Base-by-base conservation (phyloP, 495 filamentous ascomycete genomes). In the Wilcoxina mikolae region DNA sequence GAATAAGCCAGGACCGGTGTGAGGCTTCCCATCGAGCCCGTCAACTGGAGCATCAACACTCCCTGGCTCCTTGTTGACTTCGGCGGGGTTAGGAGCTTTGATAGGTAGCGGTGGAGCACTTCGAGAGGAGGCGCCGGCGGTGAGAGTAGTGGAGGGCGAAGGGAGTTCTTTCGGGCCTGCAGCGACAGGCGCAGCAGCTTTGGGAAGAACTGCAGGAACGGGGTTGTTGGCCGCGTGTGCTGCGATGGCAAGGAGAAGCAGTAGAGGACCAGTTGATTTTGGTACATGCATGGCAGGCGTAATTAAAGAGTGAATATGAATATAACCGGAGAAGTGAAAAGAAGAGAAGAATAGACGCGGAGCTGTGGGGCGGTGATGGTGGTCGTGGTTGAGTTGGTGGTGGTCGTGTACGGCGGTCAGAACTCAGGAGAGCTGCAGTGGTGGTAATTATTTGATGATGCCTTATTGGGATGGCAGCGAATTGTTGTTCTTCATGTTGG, bases 11-110 rank as follows among this genome's bases (percentile, higher is more conserved):
- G 93, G 91, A 7, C 91, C 91, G 23, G 79, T 78, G 67, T 98
- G 91, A 28, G 91, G 91, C 72, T 87, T 89, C 24, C 91, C 91
- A 74, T 98, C 91, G 58, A 87, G 84, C 29, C 91, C 93, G 67
- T 98, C 91, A 4, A 96, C 84, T 0, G 93, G 91, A 58, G 86
- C 86, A 73, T 91, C 81, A 70, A 85, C 87, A 56, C 85, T 88
- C 46, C 84, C 85, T n/a, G 51, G 51, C 22, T 44, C 29, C 23
- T 45, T 45, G 51, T 45, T 54, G 24, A 33, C 22, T 41, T 39
- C 24, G 27, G 38, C 50, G 11, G 50, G 50, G 29, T 53, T 38
- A 10, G 17, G 28, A 11, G 23, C 18, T 20, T 23, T 28, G 18
- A 24, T 41, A 9, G 27, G 20, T 2, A 53, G n/a, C n/a, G n/a